Percentiles rank a stretch among this genome's conserved stretches.
Conservation (phyloP, 108 stramenopile genomes). For the Ochromonas danica region DNA sequence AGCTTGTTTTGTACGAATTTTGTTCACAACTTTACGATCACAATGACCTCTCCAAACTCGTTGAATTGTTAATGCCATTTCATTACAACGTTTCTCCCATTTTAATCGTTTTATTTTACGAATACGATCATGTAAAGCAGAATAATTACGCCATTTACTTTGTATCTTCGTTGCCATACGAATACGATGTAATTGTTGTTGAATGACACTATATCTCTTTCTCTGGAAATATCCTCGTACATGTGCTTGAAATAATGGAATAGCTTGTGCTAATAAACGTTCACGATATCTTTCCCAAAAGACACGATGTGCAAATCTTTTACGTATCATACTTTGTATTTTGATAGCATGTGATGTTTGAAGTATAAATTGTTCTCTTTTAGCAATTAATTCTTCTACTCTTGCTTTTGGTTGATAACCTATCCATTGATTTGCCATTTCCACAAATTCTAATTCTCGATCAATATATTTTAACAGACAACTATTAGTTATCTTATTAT, state of each 20-base stretch:
- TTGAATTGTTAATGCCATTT: slow-evolving; percentile 6
- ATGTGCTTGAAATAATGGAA: slow-evolving; percentile 27
- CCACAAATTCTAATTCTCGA: slow-evolving; percentile 29
- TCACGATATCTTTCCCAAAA: slow-evolving; percentile 12
- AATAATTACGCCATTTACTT: neutral
- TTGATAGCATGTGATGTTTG: slow-evolving; percentile 22
- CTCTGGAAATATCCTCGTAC: slow-evolving; percentile 4
- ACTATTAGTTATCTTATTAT: slow-evolving; percentile 1
- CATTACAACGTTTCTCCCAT: neutral
- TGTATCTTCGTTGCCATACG: slow-evolving; percentile 8
- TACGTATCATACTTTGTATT: slow-evolving; percentile 28
- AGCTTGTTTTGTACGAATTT: neutral
- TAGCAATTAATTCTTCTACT: neutral
- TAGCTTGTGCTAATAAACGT: neutral
- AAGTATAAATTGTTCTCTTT: slow-evolving; percentile 11
- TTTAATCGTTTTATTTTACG: neutral
- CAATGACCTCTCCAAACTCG: neutral
- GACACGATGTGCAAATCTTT: slow-evolving; percentile 11
- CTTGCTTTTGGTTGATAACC: slow-evolving; percentile 12
- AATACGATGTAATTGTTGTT: slow-evolving; percentile 19
- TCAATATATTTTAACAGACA: neutral
- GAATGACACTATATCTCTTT: neutral
- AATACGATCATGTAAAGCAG: neutral
- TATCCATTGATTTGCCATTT: slow-evolving; percentile 2
- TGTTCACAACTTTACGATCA: neutral